Evolutionary conservation across 164 flowering plant species (phyloP).

Genomic region (Magnolia changhungtana): DNA sequence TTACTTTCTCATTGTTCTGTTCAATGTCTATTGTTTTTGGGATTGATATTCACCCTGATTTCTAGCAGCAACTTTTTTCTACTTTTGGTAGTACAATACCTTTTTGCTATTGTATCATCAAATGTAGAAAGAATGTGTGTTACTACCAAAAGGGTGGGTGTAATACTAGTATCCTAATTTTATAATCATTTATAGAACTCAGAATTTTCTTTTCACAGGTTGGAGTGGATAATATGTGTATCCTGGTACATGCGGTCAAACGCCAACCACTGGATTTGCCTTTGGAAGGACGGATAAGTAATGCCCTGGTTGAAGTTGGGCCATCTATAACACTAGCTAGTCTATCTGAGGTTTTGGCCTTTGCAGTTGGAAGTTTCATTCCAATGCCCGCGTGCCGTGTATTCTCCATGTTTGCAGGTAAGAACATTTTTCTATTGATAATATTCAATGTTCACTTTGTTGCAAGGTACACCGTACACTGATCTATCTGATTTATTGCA

Average conservation of each 20-base stretch:
- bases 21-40: too few species aligned
- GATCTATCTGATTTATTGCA: conserved; percentile 30
- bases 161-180: background rate
- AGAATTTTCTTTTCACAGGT: conserved; percentile 43
- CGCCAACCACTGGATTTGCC: conserved; percentile 77
- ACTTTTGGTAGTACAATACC: background rate
- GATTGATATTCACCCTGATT: too few species aligned
- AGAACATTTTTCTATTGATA: conserved; percentile 4
- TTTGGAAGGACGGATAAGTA: conserved; percentile 78
- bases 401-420: conserved; percentile 99
- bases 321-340: conserved; percentile 97
- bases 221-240: conserved; percentile 99
- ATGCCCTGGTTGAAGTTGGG: conserved; percentile 95
- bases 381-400: conserved; percentile 99
- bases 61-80: background rate
- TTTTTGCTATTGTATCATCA: too few species aligned
- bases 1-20: too few species aligned
- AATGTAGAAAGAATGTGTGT: too few species aligned
- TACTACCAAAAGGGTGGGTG: too few species aligned
- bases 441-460: background rate
- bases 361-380: conserved; percentile 96
- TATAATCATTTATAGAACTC: background rate
- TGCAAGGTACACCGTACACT: background rate
- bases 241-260: conserved; percentile 89
- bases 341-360: conserved; percentile 86